Evolutionary conservation across 2,329 filamentous ascomycete genomes (phyloP).

Genomic region (Alternaria viburni): DNA sequence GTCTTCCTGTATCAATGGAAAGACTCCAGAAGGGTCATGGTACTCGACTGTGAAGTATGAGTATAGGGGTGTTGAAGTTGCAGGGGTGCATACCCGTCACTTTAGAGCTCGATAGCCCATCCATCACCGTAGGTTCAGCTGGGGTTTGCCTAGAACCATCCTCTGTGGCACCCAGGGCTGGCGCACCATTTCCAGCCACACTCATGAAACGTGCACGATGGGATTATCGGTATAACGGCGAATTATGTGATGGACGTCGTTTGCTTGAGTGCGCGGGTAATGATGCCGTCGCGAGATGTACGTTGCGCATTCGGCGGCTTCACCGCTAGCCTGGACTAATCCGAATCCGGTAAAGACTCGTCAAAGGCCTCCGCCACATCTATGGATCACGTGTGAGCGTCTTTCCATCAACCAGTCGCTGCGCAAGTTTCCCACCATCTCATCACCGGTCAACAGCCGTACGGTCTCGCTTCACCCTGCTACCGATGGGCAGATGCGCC

Average conservation of each 20-base stretch:
- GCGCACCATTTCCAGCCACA: conserved; percentile 47
- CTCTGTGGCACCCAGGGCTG: conserved; percentile 45
- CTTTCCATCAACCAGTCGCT: not conserved
- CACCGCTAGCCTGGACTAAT: conserved; percentile 13
- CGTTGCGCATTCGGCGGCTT: conserved; percentile 26
- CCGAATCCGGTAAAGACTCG: conserved; percentile 8
- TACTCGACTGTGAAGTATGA: conserved; percentile 76
- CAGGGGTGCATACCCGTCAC: conserved; percentile 53
- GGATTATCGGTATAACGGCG: conserved; percentile 3
- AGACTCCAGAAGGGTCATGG: conserved; percentile 89
- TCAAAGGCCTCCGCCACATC: conserved; percentile 14
- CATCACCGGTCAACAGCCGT: not conserved
- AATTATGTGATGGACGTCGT: conserved; percentile 18
- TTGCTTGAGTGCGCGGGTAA: conserved; percentile 28
- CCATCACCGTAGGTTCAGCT: conserved; percentile 46
- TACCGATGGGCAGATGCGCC: not conserved
- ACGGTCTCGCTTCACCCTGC: conserved; percentile 7
- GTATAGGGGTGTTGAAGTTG: conserved; percentile 9
- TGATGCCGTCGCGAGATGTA: conserved; percentile 27
- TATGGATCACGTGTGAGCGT: conserved; percentile 14
- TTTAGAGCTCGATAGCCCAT: conserved; percentile 56
- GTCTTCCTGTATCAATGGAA: conserved; percentile 78
- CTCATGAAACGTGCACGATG: conserved; percentile 39
- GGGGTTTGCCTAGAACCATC: conserved; percentile 41
- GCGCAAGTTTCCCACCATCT: not conserved